Percentiles rank a stretch among this genome's conserved stretches.
Conservation (phyloP, 1,284 basidiomycete species). For the Apiotrichum siamense region DNA sequence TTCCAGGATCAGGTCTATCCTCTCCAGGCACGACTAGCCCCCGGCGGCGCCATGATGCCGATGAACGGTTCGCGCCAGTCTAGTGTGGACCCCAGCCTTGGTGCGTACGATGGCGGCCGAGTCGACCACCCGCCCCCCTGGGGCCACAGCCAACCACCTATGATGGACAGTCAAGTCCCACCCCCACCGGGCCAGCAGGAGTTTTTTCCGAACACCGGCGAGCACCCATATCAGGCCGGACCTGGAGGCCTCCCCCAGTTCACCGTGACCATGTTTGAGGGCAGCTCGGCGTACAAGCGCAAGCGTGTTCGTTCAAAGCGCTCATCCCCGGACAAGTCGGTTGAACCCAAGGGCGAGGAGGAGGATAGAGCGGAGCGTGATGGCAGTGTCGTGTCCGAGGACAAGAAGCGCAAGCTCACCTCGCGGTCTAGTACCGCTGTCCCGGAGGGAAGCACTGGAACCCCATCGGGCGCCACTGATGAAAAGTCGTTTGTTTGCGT, state of each 20-base stretch:
- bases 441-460: slow-evolving; percentile 6
- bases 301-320: slow-evolving; percentile 15
- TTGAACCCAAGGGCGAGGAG: slow-evolving; percentile 11
- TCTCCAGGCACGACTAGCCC: slow-evolving; percentile 17
- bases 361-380: slow-evolving; percentile 3
- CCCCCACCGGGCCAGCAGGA: too few relatives aligned
- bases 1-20: slow-evolving; percentile 21
- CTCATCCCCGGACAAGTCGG: slow-evolving; percentile 15
- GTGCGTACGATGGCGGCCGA: slow-evolving; percentile 8
- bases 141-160: too few relatives aligned
- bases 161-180: slow-evolving; percentile 2
- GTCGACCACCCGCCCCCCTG: slow-evolving; percentile 10
- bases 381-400: slow-evolving; percentile 1
- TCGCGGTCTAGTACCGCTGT: slow-evolving; percentile 2
- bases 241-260: slow-evolving; percentile 17
- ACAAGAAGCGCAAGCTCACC: slow-evolving; percentile 11
- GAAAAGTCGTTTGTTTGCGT: slow-evolving; percentile 20
- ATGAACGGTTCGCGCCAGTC: slow-evolving; percentile 11
- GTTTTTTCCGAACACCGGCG: slow-evolving; percentile 5
- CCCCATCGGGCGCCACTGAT: slow-evolving; percentile 14
- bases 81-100: slow-evolving; percentile 14
- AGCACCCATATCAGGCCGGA: slow-evolving; percentile 8
- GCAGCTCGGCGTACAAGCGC: slow-evolving; percentile 20
- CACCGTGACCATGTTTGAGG: slow-evolving; percentile 21
- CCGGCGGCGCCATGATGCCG: neutral